phyloP scores from a whole-genome alignment of 805 yeast species.

The Wickerhamiella parazyma region DNA sequence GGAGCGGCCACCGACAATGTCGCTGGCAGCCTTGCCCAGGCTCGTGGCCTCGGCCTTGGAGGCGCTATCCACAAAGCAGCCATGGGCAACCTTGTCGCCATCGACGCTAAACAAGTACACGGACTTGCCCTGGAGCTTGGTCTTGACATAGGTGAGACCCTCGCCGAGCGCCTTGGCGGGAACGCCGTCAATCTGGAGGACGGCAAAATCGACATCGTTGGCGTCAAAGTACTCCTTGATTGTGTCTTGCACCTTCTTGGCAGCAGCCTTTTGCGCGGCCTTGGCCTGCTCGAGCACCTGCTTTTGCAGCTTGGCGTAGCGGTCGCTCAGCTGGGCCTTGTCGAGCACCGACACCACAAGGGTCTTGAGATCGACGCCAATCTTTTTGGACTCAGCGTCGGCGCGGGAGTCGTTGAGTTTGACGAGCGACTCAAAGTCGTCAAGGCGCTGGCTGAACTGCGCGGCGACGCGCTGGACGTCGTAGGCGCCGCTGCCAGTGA shows the following conservation, averaged over 20 bases:
- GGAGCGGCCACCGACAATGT: constrained; percentile 84
- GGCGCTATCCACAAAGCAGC: constrained; percentile 71
- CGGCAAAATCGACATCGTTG: constrained; percentile 43
- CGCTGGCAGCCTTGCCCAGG: constrained; percentile 57
- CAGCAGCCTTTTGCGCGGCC: constrained; percentile 75
- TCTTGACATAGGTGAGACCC: constrained; percentile 58
- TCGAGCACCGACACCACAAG: constrained; percentile 67
- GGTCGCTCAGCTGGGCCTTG: constrained; percentile 61
- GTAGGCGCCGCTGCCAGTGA: constrained; percentile 81
- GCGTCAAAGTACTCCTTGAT: constrained; percentile 58
- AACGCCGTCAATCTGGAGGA: constrained; percentile 39
- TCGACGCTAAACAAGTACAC: constrained; percentile 34
- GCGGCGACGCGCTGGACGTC: constrained; percentile 77
- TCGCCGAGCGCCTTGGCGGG: constrained; percentile 92
- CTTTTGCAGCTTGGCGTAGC: constrained; percentile 71
- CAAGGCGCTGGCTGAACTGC: constrained; percentile 52
- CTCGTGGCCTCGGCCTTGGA: constrained; percentile 58
- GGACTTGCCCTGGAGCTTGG: constrained; percentile 15
- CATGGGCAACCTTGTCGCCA: constrained; percentile 77
- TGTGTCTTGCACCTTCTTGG: constrained; percentile 64
- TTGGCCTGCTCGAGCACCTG: constrained; percentile 77
- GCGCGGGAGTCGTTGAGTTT: constrained; percentile 34
- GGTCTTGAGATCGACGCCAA: constrained; percentile 73
- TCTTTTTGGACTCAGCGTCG: constrained; percentile 70
- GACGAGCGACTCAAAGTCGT: constrained; percentile 39